phyloP scores from a whole-genome alignment of 2,329 filamentous ascomycete genomes.

The Corniculantispora saksenae region DNA sequence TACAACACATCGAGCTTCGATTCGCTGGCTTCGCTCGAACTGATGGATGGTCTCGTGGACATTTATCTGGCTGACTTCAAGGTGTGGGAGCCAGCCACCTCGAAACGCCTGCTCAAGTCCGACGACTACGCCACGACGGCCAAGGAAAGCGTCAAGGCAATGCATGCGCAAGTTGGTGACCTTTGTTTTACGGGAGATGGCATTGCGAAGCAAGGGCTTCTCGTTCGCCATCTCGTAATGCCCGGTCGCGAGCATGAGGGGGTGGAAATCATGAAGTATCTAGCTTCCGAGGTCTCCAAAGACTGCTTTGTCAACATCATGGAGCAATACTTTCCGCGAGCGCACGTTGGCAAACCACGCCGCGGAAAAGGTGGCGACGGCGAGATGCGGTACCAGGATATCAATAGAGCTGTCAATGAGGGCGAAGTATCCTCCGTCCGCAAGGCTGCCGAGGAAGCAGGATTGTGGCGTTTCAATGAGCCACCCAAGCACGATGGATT shows the following conservation, averaged over 20 bases:
- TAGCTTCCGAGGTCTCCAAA: constrained; percentile 70
- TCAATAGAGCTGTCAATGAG: constrained; percentile 69
- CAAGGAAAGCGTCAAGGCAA: constrained; percentile 74
- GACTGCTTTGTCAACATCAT: constrained; percentile 84
- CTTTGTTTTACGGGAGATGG: constrained; percentile 80
- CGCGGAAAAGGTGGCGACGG: constrained; percentile 26
- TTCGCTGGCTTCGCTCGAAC: constrained; percentile 67
- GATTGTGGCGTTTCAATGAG: constrained; percentile 79
- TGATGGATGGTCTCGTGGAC: constrained; percentile 78
- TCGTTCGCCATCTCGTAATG: constrained; percentile 83
- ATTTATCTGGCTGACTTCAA: constrained; percentile 92
- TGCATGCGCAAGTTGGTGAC: constrained; percentile 81
- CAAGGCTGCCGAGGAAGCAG: constrained; percentile 67
- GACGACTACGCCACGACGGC: constrained; percentile 74
- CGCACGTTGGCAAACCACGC: constrained; percentile 74
- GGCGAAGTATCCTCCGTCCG: constrained; percentile 68
- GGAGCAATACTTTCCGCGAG: constrained; percentile 83
- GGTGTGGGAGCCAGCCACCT: constrained; percentile 68
- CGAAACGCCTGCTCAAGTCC: constrained; percentile 73
- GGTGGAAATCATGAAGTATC: constrained; percentile 71
- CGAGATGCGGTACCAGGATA: constrained; percentile 69
- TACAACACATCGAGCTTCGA: constrained; percentile 88
- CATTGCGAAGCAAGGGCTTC: constrained; percentile 73
- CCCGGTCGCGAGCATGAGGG: constrained; percentile 76
- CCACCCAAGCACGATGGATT: constrained; percentile 54